phyloP scores from a whole-genome alignment of 176 grass and related monocot species.

The Themeda triandra region DNA sequence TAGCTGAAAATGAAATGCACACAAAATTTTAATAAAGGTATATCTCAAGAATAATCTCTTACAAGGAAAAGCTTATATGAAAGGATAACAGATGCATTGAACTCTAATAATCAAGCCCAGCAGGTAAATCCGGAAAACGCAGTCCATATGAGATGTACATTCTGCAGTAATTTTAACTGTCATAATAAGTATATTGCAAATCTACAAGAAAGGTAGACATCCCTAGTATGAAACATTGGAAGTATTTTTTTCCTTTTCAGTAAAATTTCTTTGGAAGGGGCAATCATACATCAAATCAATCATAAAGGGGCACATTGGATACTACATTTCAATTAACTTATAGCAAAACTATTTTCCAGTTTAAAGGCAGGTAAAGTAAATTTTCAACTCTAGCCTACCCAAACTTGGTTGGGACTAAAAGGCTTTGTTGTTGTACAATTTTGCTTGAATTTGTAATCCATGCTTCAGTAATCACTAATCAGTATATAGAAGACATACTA shows the following conservation, averaged over 20 bases:
- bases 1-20: conserved; percentile 43
- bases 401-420: no score
- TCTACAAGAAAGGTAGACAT: background rate
- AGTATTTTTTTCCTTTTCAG: background rate
- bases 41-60: background rate
- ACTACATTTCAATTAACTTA: background rate
- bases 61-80: background rate
- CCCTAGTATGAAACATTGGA: background rate
- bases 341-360: background rate
- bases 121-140: background rate
- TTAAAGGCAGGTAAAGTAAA: background rate
- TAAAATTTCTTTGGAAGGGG: background rate
- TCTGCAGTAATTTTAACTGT: background rate
- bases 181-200: background rate
- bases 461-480: background rate
- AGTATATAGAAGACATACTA: background rate
- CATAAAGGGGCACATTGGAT: background rate
- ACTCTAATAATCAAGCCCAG: background rate
- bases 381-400: no score
- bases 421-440: no score
- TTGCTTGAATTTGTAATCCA: background rate
- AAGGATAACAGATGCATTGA: background rate
- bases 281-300: background rate
- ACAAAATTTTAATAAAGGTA: background rate
- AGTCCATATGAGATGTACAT: background rate